These are phyloP conservation scores for Vitis hybrid DNA, from an alignment of 177 flowering plant genomes.

Conservation along the genomic window DNA sequence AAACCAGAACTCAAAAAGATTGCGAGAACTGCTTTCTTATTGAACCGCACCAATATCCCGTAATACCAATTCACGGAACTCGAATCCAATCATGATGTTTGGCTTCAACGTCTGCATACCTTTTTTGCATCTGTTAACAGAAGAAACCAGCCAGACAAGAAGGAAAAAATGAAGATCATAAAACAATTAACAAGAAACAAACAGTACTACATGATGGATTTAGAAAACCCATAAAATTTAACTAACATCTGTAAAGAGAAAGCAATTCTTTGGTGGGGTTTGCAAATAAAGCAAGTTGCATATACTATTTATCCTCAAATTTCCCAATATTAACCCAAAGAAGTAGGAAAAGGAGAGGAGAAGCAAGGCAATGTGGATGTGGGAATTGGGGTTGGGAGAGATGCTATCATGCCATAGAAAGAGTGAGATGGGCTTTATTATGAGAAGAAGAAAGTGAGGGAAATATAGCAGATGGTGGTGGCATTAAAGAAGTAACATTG, in stretches of 20 bases:
- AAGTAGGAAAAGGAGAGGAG: not conserved
- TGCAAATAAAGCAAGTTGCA: too few species aligned
- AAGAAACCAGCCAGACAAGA: not conserved
- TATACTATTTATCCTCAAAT: too few species aligned
- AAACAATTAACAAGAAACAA: not conserved
- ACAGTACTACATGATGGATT: not conserved
- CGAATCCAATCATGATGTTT: not conserved
- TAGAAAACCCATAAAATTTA: not conserved
- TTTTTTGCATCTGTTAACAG: not conserved
- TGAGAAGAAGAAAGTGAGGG: slow-evolving; percentile 5
- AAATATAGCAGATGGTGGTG: slow-evolving; percentile 2
- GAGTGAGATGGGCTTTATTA: not conserved
- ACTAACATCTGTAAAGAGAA: too few species aligned
- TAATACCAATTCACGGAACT: not conserved
- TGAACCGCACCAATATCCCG: slow-evolving; percentile 89
- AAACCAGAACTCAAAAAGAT: slow-evolving; percentile 33
- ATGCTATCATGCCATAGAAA: slow-evolving; percentile 1
- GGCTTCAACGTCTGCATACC: not conserved
- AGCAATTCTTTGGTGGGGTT: too few species aligned
- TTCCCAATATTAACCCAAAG: not conserved
- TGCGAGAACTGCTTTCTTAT: slow-evolving; percentile 48
- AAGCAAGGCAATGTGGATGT: not conserved
- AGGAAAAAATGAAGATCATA: not conserved
- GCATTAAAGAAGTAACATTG: slow-evolving; percentile 31
- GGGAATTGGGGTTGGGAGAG: not conserved